These are phyloP conservation scores for Ceratocystis destructans DNA, from an alignment of 2,329 filamentous ascomycete genomes.

Conservation along the genomic window DNA sequence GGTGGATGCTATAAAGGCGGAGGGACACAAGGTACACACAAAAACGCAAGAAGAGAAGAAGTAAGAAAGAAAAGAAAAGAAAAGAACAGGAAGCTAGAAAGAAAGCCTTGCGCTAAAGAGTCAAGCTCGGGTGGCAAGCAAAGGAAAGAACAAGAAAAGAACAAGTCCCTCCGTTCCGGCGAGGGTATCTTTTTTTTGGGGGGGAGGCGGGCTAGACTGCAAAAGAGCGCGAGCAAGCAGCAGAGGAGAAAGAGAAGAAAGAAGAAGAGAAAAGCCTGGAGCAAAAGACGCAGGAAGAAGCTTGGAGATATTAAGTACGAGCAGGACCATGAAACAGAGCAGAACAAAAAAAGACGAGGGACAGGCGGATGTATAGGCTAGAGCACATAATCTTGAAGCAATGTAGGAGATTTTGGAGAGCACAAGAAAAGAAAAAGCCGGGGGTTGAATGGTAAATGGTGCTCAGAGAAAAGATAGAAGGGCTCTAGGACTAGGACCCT, in stretches of 20 bases:
- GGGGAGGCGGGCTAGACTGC: constrained; percentile 9
- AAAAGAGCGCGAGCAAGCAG: constrained; percentile 11
- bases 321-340: background rate
- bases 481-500: background rate
- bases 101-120: background rate
- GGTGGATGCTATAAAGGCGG: background rate
- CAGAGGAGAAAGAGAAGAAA: constrained; percentile 11
- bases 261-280: constrained; percentile 7
- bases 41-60: too few relatives aligned
- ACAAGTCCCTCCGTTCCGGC: constrained; percentile 4
- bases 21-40: background rate
- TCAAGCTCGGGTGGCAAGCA: constrained; percentile 1
- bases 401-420: constrained; percentile 1
- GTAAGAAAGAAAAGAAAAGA: background rate
- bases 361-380: background rate
- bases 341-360: background rate
- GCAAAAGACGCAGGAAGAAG: background rate
- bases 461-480: background rate
- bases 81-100: constrained; percentile 15
- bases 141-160: constrained; percentile 11
- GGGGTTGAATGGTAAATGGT: background rate
- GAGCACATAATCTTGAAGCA: constrained; percentile 4
- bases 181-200: background rate
- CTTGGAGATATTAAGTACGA: background rate
- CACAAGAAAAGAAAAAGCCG: background rate